These are phyloP conservation scores for Truncatella angustata DNA, from an alignment of 2,329 filamentous ascomycete species.

Conservation along the genomic window DNA sequence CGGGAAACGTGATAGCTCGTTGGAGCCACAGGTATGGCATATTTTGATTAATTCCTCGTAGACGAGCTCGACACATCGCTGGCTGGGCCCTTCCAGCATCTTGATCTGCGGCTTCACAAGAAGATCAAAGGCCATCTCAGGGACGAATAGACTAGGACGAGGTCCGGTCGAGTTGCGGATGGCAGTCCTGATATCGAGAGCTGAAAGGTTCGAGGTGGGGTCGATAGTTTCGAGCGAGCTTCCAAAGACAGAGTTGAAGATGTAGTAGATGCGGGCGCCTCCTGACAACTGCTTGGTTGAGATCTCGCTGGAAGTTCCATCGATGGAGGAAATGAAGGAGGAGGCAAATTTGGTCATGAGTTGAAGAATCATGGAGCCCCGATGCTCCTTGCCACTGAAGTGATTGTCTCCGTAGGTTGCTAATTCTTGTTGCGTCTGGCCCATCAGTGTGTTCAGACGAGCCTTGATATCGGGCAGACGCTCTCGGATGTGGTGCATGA, in stretches of 20 bases:
- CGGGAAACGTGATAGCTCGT: slow-evolving; percentile 87
- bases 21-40: slow-evolving; percentile 96
- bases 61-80: slow-evolving; percentile 94
- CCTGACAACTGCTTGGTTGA: slow-evolving; percentile 97
- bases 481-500: slow-evolving; percentile 96
- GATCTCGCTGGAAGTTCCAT: slow-evolving; percentile 97
- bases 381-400: slow-evolving; percentile 95
- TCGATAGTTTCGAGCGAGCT: slow-evolving; percentile 96
- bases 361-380: slow-evolving; percentile 90
- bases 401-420: slow-evolving; percentile 97
- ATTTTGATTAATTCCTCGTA: slow-evolving; percentile 99
- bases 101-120: slow-evolving; percentile 99
- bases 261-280: slow-evolving; percentile 95
- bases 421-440: slow-evolving; percentile 97
- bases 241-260: slow-evolving; percentile 98
- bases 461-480: slow-evolving; percentile 97
- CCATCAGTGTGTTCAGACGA: slow-evolving; percentile 95
- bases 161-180: slow-evolving; percentile 98
- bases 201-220: slow-evolving; percentile 90
- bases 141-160: slow-evolving; percentile 91
- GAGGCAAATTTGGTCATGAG: slow-evolving; percentile 98
- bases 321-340: slow-evolving; percentile 97
- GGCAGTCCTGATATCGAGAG: slow-evolving; percentile 91
- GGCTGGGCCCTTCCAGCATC: slow-evolving; percentile 88
- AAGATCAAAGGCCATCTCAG: slow-evolving; percentile 95